phyloP scores from a whole-genome alignment of 345 rosid species.

The Brassica nigra region DNA sequence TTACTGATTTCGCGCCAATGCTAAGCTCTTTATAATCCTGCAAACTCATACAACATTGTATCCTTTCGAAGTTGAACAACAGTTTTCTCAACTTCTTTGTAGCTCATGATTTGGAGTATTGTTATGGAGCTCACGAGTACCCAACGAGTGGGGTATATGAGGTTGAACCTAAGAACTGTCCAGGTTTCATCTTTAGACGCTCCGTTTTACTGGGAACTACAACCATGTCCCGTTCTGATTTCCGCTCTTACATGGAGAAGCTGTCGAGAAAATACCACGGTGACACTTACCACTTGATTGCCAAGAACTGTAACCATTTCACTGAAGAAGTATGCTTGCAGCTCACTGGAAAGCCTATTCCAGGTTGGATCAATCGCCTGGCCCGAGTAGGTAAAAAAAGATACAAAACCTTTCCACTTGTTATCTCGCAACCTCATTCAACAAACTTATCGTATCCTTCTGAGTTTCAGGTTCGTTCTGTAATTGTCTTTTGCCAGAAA shows the following conservation, averaged over 20 bases:
- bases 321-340: slow-evolving; percentile 69
- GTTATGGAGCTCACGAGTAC: slow-evolving; percentile 91
- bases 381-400: slow-evolving; percentile 70
- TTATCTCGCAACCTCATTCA: neutral
- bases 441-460: neutral
- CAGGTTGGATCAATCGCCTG: slow-evolving; percentile 94
- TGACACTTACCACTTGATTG: slow-evolving; percentile 89
- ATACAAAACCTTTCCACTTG: neutral
- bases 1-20: neutral
- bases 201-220: slow-evolving; percentile 73
- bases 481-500: slow-evolving; percentile 88
- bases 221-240: slow-evolving; percentile 68
- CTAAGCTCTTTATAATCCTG: neutral
- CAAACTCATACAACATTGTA: too few relatives aligned
- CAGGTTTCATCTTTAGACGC: slow-evolving; percentile 87
- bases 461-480: slow-evolving; percentile 87
- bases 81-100: slow-evolving; percentile 28
- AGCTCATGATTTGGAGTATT: slow-evolving; percentile 87
- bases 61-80: too few relatives aligned
- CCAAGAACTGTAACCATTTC: slow-evolving; percentile 98
- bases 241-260: slow-evolving; percentile 75
- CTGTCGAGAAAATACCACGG: slow-evolving; percentile 80
- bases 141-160: slow-evolving; percentile 86
- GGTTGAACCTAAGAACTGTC: slow-evolving; percentile 90
- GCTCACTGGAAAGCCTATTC: slow-evolving; percentile 83